A percentile compares a stretch with the other conserved stretches of the same genome.
phyloP scores from a whole-genome alignment of 148 eudicot species.

The Arctostaphylos glauca region DNA sequence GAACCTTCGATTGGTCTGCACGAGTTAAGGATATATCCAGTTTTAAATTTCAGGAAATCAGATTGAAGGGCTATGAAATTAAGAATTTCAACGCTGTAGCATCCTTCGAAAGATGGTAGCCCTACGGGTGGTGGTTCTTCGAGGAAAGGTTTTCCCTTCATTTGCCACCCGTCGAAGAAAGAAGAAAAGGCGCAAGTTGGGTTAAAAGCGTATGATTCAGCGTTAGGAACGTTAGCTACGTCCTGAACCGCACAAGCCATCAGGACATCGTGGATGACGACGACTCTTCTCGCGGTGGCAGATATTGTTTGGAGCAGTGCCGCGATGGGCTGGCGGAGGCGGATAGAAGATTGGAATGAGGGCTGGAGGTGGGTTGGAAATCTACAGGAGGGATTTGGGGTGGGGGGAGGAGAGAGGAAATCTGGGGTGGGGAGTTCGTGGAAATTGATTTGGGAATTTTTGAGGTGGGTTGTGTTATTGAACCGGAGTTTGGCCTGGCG shows the following conservation, averaged over 20 bases:
- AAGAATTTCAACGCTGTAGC: constrained; percentile 18
- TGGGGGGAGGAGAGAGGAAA: not conserved
- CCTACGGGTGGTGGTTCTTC: not conserved
- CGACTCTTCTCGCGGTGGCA: not conserved
- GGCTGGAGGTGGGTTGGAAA: constrained; percentile 17
- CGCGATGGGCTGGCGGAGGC: constrained; percentile 9
- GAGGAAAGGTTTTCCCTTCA: constrained; percentile 13
- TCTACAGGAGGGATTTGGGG: constrained; percentile 2
- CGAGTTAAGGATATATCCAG: constrained; percentile 34
- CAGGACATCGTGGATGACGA: constrained; percentile 12
- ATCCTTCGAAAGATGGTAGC: constrained; percentile 18
- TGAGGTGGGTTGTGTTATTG: constrained; percentile 7
- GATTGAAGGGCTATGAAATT: constrained; percentile 11
- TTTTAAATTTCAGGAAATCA: not conserved
- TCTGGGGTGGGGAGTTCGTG: constrained; percentile 8
- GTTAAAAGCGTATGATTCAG: not conserved
- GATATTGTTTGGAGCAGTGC: not conserved
- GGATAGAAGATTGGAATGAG: not conserved
- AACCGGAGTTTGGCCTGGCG: constrained; percentile 36
- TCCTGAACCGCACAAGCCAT: constrained; percentile 26
- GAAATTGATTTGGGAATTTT: constrained; percentile 7
- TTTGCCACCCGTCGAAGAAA: not conserved
- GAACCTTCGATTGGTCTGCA: constrained; percentile 26
- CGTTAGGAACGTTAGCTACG: not conserved
- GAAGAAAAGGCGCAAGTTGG: not conserved